A percentile compares a stretch with the other conserved stretches of the same genome.
These are phyloP conservation scores for Pyrrhoderma lamaoense DNA, from an alignment of 1,284 basidiomycete genomes.

Conservation along the genomic window DNA sequence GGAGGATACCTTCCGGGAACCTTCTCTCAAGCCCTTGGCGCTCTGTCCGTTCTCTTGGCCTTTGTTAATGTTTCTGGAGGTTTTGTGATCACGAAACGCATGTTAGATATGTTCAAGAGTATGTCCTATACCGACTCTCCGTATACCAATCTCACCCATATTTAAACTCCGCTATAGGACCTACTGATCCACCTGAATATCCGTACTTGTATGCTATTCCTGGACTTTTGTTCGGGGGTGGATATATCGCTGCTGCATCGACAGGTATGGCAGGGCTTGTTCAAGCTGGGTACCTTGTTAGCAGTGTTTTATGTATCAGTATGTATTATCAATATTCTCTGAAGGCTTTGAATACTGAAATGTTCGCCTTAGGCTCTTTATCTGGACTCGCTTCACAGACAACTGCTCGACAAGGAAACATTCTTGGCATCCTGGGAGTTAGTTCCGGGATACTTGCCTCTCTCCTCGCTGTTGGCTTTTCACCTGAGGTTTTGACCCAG, in stretches of 20 bases:
- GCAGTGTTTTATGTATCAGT: conserved; percentile 79
- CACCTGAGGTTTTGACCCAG: conserved; percentile 64
- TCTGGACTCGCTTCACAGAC: conserved; percentile 68
- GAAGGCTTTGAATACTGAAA: not conserved
- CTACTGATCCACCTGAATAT: conserved; percentile 80
- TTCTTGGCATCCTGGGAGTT: conserved; percentile 78
- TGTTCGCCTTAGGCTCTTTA: conserved; percentile 46
- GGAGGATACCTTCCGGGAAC: conserved; percentile 78
- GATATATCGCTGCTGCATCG: conserved; percentile 70
- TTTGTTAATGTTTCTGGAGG: conserved; percentile 82
- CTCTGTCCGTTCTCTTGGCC: conserved; percentile 72
- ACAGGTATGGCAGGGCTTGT: conserved; percentile 81
- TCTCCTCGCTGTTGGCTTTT: conserved; percentile 73
- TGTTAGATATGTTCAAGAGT: conserved; percentile 89
- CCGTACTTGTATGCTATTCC: conserved; percentile 74
- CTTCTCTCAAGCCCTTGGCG: conserved; percentile 69
- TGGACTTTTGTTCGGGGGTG: conserved; percentile 72
- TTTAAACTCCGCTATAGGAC: conserved; percentile 36
- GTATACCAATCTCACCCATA: conserved; percentile 1
- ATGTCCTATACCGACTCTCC: conserved; percentile 24
- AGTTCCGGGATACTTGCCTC: conserved; percentile 73
- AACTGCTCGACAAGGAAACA: conserved; percentile 76
- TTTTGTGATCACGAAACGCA: conserved; percentile 77
- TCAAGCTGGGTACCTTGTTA: conserved; percentile 77
- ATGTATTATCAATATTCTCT: conserved; percentile 18